Evolutionary conservation across 1,284 basidiomycete genomes (phyloP), one percentile per base, ranked within the genome.

Genomic region (Austropuccinia psidii): DNA sequence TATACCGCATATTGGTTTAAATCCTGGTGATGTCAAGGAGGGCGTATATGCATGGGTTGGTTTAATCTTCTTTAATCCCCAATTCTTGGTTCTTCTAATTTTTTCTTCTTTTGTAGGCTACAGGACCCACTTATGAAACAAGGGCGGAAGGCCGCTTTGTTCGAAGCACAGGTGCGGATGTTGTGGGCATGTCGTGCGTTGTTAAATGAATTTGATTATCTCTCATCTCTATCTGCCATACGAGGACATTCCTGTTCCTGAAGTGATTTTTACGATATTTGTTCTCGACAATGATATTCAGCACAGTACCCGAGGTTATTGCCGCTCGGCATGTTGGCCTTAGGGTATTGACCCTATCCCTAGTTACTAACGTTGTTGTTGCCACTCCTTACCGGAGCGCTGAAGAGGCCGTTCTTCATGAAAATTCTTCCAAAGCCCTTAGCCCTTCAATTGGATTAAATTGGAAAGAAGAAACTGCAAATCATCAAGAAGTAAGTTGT

Each of bases 1-100:
- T 4, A 37, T 72, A 39, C 33, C 68, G 6, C 39, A 72, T 2
- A 37, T 72, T 29, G 68, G 68, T 15, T 76, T 86, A 58, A 76
- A 79, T 77, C 75, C 80, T 3, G 81, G 82, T 52, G 85, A 85
- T 11, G 82, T 90, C 19, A 85, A 85, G 4, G 90, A 91, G 78
- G 90, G 90, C 0, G 87, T 85, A 0, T 93, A 93, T 77, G 90
- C 90, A 4, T 92, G 90, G 88, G 91, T 93, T 47, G 85, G 86
- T 31, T 90, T 89, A 0, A 8, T 21, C 21, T 29, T 1, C 11
- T 21, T 24, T n/a, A 21, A 33, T 35, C 19, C 19, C 19, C 49
- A 39, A 66, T 19, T 35, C 17, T 50, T 17, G 33, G 33, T 27
- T 37, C 21, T 8, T 45, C 13, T 19, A 47, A 19, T 54, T 62